Percentiles rank a stretch among this genome's conserved stretches.
Conservation (phyloP, 1,284 basidiomycete species). For the Rhodotorula sp. region DNA sequence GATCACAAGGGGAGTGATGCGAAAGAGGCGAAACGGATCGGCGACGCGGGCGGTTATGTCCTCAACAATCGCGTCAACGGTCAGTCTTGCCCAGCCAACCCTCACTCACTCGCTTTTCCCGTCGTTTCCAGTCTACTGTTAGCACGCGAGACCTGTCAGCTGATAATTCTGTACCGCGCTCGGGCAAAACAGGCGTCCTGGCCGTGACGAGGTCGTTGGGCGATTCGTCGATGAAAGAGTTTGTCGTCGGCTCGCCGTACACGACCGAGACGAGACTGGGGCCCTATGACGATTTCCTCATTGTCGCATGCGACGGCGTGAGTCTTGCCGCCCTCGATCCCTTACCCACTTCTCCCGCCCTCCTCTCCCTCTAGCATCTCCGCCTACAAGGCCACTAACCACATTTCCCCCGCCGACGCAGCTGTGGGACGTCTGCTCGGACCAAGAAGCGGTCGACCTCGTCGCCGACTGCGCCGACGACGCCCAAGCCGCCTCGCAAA, state of each 20-base stretch:
- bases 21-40: slow-evolving; percentile 95
- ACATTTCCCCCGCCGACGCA: background rate
- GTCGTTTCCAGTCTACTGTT: background rate
- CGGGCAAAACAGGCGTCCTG: slow-evolving; percentile 50
- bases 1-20: slow-evolving; percentile 98
- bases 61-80: slow-evolving; percentile 85
- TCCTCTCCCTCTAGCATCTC: too few species aligned
- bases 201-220: slow-evolving; percentile 95
- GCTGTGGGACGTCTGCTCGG: slow-evolving; percentile 92
- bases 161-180: too few species aligned
- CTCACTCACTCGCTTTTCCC: background rate
- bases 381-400: background rate
- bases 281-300: slow-evolving; percentile 87
- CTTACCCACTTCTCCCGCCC: background rate
- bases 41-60: slow-evolving; percentile 95
- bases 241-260: slow-evolving; percentile 95
- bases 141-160: background rate
- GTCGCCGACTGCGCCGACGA: slow-evolving; percentile 59
- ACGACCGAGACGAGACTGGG: slow-evolving; percentile 88
- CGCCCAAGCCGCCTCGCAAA: slow-evolving; percentile 76
- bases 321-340: background rate
- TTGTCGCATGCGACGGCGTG: slow-evolving; percentile 84
- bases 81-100: background rate
- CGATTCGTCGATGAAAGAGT: slow-evolving; percentile 99
- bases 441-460: slow-evolving; percentile 87